phyloP scores from a whole-genome alignment of 768 basidiomycete species.

The Cystoderma amianthinum region DNA sequence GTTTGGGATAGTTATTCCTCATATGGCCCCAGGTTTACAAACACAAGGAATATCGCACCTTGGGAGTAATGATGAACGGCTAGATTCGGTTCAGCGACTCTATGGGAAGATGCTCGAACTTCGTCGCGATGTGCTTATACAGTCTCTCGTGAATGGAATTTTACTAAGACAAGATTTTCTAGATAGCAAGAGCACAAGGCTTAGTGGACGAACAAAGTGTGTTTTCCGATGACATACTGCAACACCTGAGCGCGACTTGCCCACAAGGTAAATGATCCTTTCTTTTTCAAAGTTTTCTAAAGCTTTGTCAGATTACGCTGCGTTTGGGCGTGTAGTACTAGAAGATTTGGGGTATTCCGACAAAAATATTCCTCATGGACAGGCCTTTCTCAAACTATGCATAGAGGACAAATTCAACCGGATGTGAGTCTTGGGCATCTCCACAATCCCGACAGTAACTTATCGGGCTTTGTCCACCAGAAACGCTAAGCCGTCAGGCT shows the following conservation, averaged over 20 bases:
- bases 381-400: constrained; percentile 30
- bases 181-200: constrained; percentile 20
- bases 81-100: constrained; percentile 1
- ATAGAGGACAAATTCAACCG: constrained; percentile 16
- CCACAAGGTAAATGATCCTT: constrained; percentile 29
- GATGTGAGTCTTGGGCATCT: neutral
- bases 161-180: constrained; percentile 3
- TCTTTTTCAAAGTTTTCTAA: neutral
- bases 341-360: constrained; percentile 25
- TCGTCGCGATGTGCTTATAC: constrained; percentile 15
- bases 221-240: constrained; percentile 26
- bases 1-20: neutral
- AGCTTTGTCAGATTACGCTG: constrained; percentile 22
- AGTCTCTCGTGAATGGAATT: constrained; percentile 3
- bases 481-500: too few relatives aligned
- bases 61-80: constrained; percentile 3
- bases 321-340: constrained; percentile 26
- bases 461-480: too few relatives aligned
- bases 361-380: constrained; percentile 26
- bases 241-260: constrained; percentile 27
- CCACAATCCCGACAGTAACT: too few relatives aligned
- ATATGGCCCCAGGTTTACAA: neutral
- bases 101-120: neutral
- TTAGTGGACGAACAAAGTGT: constrained; percentile 21
- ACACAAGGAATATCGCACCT: neutral